A percentile compares a stretch with the other conserved stretches of the same genome.
Evolutionary conservation across 169 alveolate species (phyloP).

Genomic region (Cryptosporidium sp.): DNA sequence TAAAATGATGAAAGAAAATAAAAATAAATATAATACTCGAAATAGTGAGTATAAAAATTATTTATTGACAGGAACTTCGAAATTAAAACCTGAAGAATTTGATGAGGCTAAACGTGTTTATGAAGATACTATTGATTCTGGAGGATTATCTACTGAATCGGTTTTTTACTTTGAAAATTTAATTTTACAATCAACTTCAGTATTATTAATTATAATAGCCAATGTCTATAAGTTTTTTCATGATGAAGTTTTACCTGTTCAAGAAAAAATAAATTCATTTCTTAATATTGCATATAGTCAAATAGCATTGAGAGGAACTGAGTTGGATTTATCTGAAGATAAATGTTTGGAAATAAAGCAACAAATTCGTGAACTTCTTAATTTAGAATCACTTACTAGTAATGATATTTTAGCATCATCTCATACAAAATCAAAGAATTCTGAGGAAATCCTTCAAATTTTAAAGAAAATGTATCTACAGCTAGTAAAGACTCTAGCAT

Average conservation of each 20-base stretch:
- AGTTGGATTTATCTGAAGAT: neutral
- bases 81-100: neutral
- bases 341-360: neutral
- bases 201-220: neutral
- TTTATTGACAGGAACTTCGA: neutral
- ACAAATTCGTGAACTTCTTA: neutral
- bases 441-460: neutral
- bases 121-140: neutral
- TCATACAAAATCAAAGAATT: neutral
- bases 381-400: neutral
- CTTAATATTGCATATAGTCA: too few species aligned
- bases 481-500: neutral
- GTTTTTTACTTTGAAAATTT: neutral
- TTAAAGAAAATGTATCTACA: neutral
- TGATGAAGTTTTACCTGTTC: neutral
- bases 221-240: neutral
- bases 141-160: neutral
- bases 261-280: neutral
- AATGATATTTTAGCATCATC: constrained; percentile 2
- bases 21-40: neutral
- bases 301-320: neutral
- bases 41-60: neutral
- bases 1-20: neutral
- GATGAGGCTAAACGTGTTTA: neutral
- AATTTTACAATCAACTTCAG: neutral